These are phyloP conservation scores for Cercophora sp. DNA, from an alignment of 495 filamentous ascomycete species.

Conservation along the genomic window DNA sequence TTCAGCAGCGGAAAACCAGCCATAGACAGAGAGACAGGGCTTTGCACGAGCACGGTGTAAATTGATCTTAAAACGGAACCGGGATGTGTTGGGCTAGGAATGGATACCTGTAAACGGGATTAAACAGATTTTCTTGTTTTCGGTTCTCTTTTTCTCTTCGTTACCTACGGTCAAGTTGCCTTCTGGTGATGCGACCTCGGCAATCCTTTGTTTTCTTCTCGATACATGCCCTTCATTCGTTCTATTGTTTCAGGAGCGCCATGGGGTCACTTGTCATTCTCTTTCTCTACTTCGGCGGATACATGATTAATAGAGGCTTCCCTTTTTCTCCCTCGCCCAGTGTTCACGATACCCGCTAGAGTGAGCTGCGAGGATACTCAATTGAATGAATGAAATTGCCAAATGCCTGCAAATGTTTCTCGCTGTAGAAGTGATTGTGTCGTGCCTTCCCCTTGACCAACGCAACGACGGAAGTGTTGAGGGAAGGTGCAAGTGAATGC, in stretches of 20 bases:
- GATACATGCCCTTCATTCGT: constrained; percentile 1
- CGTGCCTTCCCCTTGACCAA: too few relatives aligned
- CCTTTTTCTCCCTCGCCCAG: too few relatives aligned
- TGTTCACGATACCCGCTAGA: too few relatives aligned
- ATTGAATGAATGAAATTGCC: too few relatives aligned
- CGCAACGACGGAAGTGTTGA: too few relatives aligned
- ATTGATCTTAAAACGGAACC: constrained; percentile 35
- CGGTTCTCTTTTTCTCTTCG: constrained; percentile 7
- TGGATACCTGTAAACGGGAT: constrained; percentile 20
- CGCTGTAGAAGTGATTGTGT: too few relatives aligned
- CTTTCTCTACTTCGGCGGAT: constrained; percentile 4
- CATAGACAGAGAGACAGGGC: constrained; percentile 34
- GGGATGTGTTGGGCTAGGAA: constrained; percentile 20
- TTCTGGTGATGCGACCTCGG: too few relatives aligned
- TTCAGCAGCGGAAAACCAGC: constrained; percentile 37
- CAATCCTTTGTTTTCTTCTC: background rate
- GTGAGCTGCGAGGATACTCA: too few relatives aligned
- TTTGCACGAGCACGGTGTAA: constrained; percentile 40
- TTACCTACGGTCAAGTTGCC: too few relatives aligned
- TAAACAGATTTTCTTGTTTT: constrained; percentile 25
- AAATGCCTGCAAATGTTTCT: too few relatives aligned
- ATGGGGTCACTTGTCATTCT: background rate
- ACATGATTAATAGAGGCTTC: constrained; percentile 8
- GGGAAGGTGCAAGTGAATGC: too few relatives aligned
- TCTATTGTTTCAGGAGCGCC: background rate